Base-by-base conservation (phyloP, 2,329 filamentous ascomycete species). In the Fusarium foetens region DNA sequence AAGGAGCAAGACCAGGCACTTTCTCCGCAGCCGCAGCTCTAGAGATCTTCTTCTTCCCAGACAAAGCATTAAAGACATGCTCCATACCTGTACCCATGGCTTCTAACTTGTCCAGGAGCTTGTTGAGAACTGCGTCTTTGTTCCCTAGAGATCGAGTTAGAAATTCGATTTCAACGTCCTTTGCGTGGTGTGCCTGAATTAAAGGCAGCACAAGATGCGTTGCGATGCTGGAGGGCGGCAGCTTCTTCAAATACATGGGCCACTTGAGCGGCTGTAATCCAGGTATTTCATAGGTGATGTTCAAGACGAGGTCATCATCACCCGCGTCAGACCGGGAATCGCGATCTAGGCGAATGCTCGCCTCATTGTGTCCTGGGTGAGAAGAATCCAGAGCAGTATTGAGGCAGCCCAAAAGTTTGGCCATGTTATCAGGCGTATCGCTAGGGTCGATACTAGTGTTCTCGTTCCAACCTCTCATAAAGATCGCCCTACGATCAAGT, bases 381-480 rank as follows among this genome's bases (percentile, higher is more conserved):
- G 76, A 88, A 63, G 71, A 83, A 83, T 84, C 87, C 76, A 89
- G 81, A 35, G 86, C 86, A 43, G 82, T 82, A 53, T 83, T 80
- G 23, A 95, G 83, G 75, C 92, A 91, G 27, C 88, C 84, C 19
- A 95, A 83, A 57, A 95, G 89, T 55, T 90, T 90, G 31, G 82
- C 79, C 81, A 93, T 89, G 76, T 95, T 93, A 55, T 89, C 87
- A 0, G 85, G 83, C 66, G 91, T 91, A 72, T 92, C 90, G 77
- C 87, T 90, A 3, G 93, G 90, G 77, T 95, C 92, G 68, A 95
- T 94, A 68, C 88, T 90, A 21, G 91, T 93, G 74, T 90, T 86
- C 73, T 91, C 86, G 29, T 87, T 82, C 62, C 88, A 84, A 35
- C 89, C 91, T 66, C 92, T 88, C 66, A 85, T 82, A 61, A 90